Base-by-base conservation (phyloP, 257 asterid species). In the Nicotiana undulata region DNA sequence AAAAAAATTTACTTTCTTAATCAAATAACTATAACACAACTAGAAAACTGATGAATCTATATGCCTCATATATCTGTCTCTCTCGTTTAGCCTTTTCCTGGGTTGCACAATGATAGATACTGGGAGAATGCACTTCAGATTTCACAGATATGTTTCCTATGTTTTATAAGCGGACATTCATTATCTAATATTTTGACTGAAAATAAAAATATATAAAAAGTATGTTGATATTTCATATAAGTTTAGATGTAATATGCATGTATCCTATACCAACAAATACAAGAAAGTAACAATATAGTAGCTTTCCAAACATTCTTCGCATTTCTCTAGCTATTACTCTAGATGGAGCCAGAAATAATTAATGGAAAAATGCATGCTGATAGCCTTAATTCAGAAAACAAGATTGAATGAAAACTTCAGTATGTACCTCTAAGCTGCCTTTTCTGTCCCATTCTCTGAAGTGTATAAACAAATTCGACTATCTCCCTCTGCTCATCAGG, bases 401-500 rank as follows among this genome's bases (percentile, higher is more conserved):
- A 76, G 26, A 52, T 16, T 20, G 32, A 74, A 3, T 3, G 37
- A 58, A 49, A 37, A 44, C 49, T 46, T 56, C 18, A 12, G 24
- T 17, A 44, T 84, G 66, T 29, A 94, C 98, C 93, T 87, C 86
- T 88, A 86, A 94, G 90, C 65, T 83, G 85, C 18, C 88, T 88
- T 0, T 89, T 79, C 63, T 82, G 88, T 75, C 98, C 98, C 94
- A 75, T 85, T 78, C 72, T 88, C 79, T 81, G 93, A 22, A 91
- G 88, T 32, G 86, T 51, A 46, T 90, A 89, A 22, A 94, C 94
- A 53, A 49, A 86, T 18, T 76, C 84, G 24, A 93, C 96, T 83
- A 94, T 89, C 90, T 92, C 85, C 82, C 66, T 90, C 75, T 94
- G 97, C 75, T 94, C 97, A 31, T 89, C 89, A 9, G 90, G 89